These are phyloP conservation scores for Tolypocladium cylindrosporum DNA, from an alignment of 2,329 filamentous ascomycete genomes.

Conservation along the genomic window DNA sequence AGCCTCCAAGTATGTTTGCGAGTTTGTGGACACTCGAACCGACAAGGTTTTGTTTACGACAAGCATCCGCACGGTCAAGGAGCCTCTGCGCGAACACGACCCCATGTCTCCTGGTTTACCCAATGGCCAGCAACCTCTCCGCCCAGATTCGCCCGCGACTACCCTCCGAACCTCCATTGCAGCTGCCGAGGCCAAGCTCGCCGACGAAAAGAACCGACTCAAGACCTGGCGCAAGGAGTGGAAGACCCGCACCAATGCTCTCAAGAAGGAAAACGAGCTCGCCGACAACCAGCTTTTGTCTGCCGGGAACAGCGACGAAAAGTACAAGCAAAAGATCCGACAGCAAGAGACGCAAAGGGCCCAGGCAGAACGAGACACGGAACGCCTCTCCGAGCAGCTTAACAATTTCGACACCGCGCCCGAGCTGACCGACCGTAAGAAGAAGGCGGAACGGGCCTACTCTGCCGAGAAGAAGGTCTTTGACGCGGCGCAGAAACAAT, in stretches of 20 bases:
- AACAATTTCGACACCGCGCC: constrained; percentile 55
- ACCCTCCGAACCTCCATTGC: constrained; percentile 69
- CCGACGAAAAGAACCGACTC: constrained; percentile 58
- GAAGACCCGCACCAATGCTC: constrained; percentile 54
- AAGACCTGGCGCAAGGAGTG: constrained; percentile 67
- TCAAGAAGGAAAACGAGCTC: constrained; percentile 66
- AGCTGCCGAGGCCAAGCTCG: constrained; percentile 58
- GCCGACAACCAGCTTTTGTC: constrained; percentile 57
- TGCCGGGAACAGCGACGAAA: constrained; percentile 64
- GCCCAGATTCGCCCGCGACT: constrained; percentile 66
- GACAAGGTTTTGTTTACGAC: constrained; percentile 59
- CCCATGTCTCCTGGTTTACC: constrained; percentile 19
- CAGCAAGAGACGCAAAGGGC: constrained; percentile 68
- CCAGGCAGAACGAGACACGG: constrained; percentile 48
- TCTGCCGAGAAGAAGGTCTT: constrained; percentile 48
- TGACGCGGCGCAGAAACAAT: constrained; percentile 43
- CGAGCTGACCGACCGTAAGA: constrained; percentile 49
- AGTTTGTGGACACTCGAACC: constrained; percentile 62
- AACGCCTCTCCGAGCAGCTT: constrained; percentile 45
- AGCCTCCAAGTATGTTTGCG: constrained; percentile 66
- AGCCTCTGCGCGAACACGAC: constrained; percentile 24
- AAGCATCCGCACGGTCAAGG: constrained; percentile 56
- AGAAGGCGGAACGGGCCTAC: constrained; percentile 40
- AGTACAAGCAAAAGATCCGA: constrained; percentile 62
- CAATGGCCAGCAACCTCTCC: constrained; percentile 48